These are phyloP conservation scores for Sporothrix protearum DNA, from an alignment of 2,329 filamentous ascomycete genomes.

Conservation along the genomic window DNA sequence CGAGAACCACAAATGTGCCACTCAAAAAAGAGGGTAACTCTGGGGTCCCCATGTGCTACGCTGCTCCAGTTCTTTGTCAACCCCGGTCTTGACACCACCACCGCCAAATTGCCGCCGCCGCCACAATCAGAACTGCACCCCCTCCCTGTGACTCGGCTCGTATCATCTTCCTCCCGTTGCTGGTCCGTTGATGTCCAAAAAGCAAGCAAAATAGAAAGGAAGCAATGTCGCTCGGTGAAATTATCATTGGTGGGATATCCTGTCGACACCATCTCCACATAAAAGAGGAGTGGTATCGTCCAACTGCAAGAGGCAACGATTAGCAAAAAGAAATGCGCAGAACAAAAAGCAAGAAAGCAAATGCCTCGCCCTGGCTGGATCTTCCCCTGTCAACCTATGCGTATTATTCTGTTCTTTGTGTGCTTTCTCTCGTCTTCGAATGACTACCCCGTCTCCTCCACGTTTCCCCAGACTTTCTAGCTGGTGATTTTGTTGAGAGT, in stretches of 20 bases:
- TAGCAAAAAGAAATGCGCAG: neutral
- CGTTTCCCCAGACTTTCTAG: neutral
- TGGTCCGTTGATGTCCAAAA: neutral
- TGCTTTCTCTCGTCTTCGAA: neutral
- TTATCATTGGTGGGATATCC: slow-evolving; percentile 23
- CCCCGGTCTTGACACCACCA: neutral
- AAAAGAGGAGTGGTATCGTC: neutral
- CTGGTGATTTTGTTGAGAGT: neutral
- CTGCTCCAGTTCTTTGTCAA: neutral
- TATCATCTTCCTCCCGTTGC: neutral
- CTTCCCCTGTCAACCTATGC: neutral
- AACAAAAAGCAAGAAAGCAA: neutral
- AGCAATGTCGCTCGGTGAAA: slow-evolving; percentile 1
- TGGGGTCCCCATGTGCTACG: slow-evolving; percentile 8
- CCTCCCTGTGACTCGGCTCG: neutral
- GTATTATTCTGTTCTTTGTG: no score
- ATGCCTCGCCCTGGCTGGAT: neutral
- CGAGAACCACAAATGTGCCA: neutral
- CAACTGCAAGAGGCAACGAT: neutral
- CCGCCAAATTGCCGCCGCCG: neutral
- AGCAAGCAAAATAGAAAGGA: neutral
- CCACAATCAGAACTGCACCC: neutral
- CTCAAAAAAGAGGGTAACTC: neutral
- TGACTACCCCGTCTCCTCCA: neutral
- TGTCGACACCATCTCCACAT: neutral